Conservation (phyloP, 73 alveolate genomes). For the Paramecium octaurelia region DNA sequence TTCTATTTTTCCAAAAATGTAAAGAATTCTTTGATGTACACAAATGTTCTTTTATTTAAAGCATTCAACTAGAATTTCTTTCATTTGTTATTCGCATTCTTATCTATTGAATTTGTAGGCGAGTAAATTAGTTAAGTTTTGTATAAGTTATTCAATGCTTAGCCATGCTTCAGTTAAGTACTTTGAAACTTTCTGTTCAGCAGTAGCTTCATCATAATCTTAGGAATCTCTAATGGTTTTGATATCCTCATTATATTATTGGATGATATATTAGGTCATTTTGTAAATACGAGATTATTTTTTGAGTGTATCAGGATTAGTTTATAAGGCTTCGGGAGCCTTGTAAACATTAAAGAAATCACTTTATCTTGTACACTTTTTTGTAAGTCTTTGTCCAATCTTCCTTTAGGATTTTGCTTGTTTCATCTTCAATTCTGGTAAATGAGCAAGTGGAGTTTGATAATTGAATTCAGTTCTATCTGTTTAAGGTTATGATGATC, state of each 20-base stretch:
- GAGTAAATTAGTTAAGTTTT: not conserved
- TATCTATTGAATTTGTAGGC: not conserved
- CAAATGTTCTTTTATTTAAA: not conserved
- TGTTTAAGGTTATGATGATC: not conserved
- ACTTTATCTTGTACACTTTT: not conserved
- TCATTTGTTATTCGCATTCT: not conserved
- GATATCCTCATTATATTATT: not conserved
- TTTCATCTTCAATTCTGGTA: not conserved
- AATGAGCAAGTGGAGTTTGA: not conserved
- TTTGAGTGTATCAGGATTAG: not conserved
- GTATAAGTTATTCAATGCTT: not conserved
- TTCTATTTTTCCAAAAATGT: conserved; percentile 37
- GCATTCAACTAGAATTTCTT: not conserved
- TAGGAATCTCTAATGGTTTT: not conserved
- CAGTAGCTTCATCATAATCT: not conserved
- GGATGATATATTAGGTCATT: not conserved
- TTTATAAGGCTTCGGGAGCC: conserved; percentile 15
- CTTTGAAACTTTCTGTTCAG: not conserved
- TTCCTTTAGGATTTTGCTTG: not conserved
- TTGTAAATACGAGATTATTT: not conserved
- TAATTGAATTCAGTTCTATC: not conserved
- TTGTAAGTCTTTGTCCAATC: not conserved
- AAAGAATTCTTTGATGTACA: not conserved
- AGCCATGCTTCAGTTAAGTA: not conserved
- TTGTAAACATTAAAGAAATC: conserved; percentile 25